Evolutionary conservation across 768 basidiomycete genomes (phyloP), one percentile per base, ranked within the genome.

Genomic region (Psilocybe tampanensis): DNA sequence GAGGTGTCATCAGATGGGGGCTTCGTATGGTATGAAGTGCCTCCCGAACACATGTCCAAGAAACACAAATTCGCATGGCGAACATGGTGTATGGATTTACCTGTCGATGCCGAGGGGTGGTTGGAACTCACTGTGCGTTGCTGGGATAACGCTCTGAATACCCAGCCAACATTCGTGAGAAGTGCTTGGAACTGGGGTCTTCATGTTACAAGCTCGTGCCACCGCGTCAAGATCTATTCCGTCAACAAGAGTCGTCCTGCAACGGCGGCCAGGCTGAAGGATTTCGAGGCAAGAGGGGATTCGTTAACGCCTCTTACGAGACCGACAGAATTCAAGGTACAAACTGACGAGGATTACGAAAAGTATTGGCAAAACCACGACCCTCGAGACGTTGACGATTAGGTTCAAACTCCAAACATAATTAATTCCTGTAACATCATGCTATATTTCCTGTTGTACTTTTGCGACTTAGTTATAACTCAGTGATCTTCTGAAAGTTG

Each of bases 181-280:
- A 57, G 55, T n/a, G 60, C 60, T 3, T 61, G 60, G 60, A 61
- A 61, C 36, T 61, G 60, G 60, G 60, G 56, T 21, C 21, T 61
- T 21, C 60, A 61, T 26, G 60, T 61, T 17, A 61, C 60, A 15
- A 53, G 52, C 36, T 53, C 52, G 21, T 53, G 52, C 53, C 60
- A 32, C 57, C 60, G 60, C 15, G 49, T 61, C 42, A 61, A 61
- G 44, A 51, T 61, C 1, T 61, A 61, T 26, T 57, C 55, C 29
- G 56, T 61, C 23, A 61, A 61, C 26, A 61, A 57, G 52, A 44
- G 47, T 34, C 43, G 44, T n/a, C 47, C 47, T 11, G 56, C 26
- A 8, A 61, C 60, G n/a, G 47, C 55, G 21, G 26, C 53, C 29
- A 56, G 60, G 33, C 44, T 61, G 42, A 57, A 51, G 44, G 55